Conservation (phyloP, 2,329 filamentous ascomycete genomes). For the Aspergillus piperis region DNA sequence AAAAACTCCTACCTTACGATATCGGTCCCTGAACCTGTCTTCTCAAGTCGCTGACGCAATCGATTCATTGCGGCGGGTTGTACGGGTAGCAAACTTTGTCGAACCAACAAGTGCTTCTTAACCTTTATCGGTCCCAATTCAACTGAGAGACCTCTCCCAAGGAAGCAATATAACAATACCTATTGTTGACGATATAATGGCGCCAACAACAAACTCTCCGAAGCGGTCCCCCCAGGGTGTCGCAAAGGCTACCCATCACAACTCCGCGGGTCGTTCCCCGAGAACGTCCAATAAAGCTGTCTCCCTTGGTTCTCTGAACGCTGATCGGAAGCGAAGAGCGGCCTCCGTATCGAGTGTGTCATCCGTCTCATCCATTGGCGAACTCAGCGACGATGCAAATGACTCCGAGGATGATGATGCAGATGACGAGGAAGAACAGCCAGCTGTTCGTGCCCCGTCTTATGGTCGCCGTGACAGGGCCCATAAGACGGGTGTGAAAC, state of each 20-base stretch:
- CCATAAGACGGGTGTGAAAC: slow-evolving; percentile 46
- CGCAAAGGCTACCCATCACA: slow-evolving; percentile 27
- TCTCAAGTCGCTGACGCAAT: slow-evolving; percentile 25
- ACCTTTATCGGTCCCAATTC: slow-evolving; percentile 1
- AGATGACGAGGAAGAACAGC: slow-evolving; percentile 47
- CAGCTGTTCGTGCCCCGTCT: slow-evolving; percentile 46
- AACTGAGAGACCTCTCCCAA: background rate
- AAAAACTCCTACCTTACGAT: slow-evolving; percentile 9
- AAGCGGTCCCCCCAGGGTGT: slow-evolving; percentile 31
- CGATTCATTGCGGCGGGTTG: slow-evolving; percentile 13
- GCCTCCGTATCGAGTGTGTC: slow-evolving; percentile 41
- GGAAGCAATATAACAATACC: slow-evolving; percentile 11
- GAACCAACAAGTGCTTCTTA: slow-evolving; percentile 10
- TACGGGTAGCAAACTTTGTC: slow-evolving; percentile 25
- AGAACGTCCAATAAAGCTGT: slow-evolving; percentile 30
- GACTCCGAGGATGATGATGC: slow-evolving; percentile 41
- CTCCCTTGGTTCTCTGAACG: slow-evolving; percentile 22
- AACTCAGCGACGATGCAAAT: slow-evolving; percentile 39
- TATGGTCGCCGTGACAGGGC: slow-evolving; percentile 37
- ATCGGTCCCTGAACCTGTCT: slow-evolving; percentile 8
- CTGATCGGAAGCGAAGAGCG: slow-evolving; percentile 38
- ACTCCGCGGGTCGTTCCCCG: slow-evolving; percentile 15
- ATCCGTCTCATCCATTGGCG: slow-evolving; percentile 38
- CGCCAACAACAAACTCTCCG: slow-evolving; percentile 28
- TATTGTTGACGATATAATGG: slow-evolving; percentile 22